Conservation (phyloP, 768 basidiomycete genomes). For the Suillus subluteus region DNA sequence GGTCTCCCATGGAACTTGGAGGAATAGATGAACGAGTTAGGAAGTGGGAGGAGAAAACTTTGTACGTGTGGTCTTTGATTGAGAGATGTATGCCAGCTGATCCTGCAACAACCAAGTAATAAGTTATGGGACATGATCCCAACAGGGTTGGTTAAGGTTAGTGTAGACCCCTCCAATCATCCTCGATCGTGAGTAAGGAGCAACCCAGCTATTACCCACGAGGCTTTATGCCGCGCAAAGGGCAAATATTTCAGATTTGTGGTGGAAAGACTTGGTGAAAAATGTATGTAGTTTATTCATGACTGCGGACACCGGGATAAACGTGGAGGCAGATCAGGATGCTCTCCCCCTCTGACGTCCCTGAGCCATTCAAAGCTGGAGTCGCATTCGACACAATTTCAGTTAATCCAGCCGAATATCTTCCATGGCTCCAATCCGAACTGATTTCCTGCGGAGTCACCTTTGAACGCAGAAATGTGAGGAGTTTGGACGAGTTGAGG, state of each 20-base stretch:
- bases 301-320: neutral
- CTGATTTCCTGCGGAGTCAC: constrained; percentile 43
- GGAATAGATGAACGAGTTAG: constrained; percentile 36
- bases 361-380: constrained; percentile 38
- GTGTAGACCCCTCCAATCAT: constrained; percentile 10
- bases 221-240: constrained; percentile 32
- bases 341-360: constrained; percentile 39
- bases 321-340: constrained; percentile 33
- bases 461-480: constrained; percentile 46
- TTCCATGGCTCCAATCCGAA: constrained; percentile 49
- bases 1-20: constrained; percentile 48
- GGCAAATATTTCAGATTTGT: constrained; percentile 29
- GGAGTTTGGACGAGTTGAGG: constrained; percentile 50
- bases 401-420: constrained; percentile 53
- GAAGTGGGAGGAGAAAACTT: constrained; percentile 45
- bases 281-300: constrained; percentile 34
- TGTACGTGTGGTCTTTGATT: constrained; percentile 37
- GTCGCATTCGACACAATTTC: constrained; percentile 50
- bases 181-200: constrained; percentile 10
- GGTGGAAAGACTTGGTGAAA: constrained; percentile 44
- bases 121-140: constrained; percentile 53
- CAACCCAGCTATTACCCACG: constrained; percentile 41
- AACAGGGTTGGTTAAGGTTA: constrained; percentile 43
- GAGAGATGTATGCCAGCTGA: constrained; percentile 12
- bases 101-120: constrained; percentile 32